These are phyloP conservation scores for Tinospora cordifolia DNA, from an alignment of 164 flowering plant species.

Conservation along the genomic window DNA sequence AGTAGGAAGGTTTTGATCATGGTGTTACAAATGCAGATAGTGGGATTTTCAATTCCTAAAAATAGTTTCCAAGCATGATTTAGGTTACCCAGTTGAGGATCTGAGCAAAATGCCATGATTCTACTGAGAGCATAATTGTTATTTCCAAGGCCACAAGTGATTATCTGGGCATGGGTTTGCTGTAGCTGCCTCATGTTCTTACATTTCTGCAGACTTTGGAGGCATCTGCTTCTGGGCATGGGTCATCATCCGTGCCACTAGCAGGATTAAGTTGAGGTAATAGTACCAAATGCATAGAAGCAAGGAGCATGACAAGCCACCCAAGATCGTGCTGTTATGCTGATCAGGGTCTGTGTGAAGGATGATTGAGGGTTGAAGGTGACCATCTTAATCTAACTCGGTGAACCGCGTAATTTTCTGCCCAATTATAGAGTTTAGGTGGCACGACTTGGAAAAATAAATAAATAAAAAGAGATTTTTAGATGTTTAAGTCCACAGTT, in stretches of 20 bases:
- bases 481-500: too few relatives aligned
- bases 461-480: too few relatives aligned
- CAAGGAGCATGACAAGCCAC: too few relatives aligned
- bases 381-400: too few relatives aligned
- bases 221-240: slow-evolving; percentile 23
- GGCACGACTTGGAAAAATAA: too few relatives aligned
- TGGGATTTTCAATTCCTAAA: slow-evolving; percentile 34
- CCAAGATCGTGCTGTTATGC: too few relatives aligned
- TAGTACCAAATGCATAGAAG: too few relatives aligned
- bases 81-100: slow-evolving; percentile 34
- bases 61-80: slow-evolving; percentile 35
- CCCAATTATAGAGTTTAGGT: too few relatives aligned
- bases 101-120: slow-evolving; percentile 45
- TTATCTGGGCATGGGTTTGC: slow-evolving; percentile 46
- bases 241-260: not conserved
- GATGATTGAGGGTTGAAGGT: too few relatives aligned
- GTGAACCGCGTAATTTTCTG: too few relatives aligned
- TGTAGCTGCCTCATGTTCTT: slow-evolving; percentile 43
- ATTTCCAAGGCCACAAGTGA: slow-evolving; percentile 37
- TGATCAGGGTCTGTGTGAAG: too few relatives aligned
- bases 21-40: slow-evolving; percentile 57
- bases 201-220: slow-evolving; percentile 44
- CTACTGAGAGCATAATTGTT: slow-evolving; percentile 48
- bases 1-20: slow-evolving; percentile 51
- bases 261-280: too few relatives aligned